Evolutionary conservation across 108 stramenopile species (phyloP), one percentile per base, ranked within the genome.

Genomic region (Seminavis robusta): DNA sequence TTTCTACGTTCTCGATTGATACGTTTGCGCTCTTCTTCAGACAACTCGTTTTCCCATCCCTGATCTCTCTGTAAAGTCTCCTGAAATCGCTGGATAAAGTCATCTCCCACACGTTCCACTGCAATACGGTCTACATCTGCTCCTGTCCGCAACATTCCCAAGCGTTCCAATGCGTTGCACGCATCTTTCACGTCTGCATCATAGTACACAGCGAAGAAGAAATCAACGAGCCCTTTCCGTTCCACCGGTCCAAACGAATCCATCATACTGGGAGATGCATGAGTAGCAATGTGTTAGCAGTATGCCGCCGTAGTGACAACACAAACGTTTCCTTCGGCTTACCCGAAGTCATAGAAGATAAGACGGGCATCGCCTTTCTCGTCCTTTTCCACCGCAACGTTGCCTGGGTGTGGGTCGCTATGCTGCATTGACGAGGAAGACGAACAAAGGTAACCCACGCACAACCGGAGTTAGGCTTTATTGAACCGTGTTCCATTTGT

Each of bases 301-400:
- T n/a, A n/a, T n/a, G n/a, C n/a, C n/a, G n/a, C n/a, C n/a, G n/a
- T n/a, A n/a, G n/a, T n/a, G n/a, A n/a, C n/a, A n/a, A n/a, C n/a
- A n/a, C n/a, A n/a, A n/a, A n/a, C n/a, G n/a, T n/a, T n/a, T n/a
- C n/a, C n/a, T n/a, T n/a, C n/a, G n/a, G n/a, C n/a, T n/a, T n/a
- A n/a, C n/a, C 95, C 97, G 74, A 97, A 98, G 66, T 98, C 98
- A 54, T 97, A 98, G 72, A 95, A 98, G 6, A 98, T 95, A 11
- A 98, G 37, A 8, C 81, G 51, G 17, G 86, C 79, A 46, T 83
- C 74, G 6, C 94, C 94, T 43, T 80, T 63, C 6, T 69, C 64
- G 11, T 67, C 74, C 59, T 69, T 78, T 73, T 97, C 88, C 27
- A 92, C 90, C 20, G 96, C 88, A 42, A 97, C 74, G 63, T 96